Base-by-base conservation (phyloP, 2,329 filamentous ascomycete species). In the Paracorniculantispora psalliotae region DNA sequence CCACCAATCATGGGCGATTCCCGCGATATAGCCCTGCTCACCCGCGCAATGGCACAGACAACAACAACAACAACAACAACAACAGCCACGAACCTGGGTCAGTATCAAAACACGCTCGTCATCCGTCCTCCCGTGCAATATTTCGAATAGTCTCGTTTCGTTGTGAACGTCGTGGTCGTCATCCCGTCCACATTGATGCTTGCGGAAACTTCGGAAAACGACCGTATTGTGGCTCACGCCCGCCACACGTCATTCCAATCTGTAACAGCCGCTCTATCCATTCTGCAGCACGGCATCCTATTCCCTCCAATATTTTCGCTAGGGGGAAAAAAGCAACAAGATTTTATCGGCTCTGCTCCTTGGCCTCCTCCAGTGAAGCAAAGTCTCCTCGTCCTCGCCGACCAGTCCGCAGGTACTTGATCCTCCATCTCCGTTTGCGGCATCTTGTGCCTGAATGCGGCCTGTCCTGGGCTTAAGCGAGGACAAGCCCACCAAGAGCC, bases 371-470 rank as follows among this genome's bases (percentile, higher is more conserved):
- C 6, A 46, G 37, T 25, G 33, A 46, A 39, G n/a, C 26, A 55
- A 46, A 35, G 26, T 35, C 19, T 46, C 26, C 26, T 54, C 39
- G n/a, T n/a, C 41, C 19, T 35, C 12, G 13, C 52, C 26, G 13
- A n/a, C 15, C n/a, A 33, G 28, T 44, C 21, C n/a, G n/a, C n/a
- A n/a, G 39, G 12, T 21, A 30, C 33, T 19, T 9, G 25, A 15
- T 4, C 23, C 25, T 30, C 4, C 55, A 21, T 39, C 55, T 33
- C 55, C 55, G 55, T 57, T 57, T 57, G 55, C 55, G 55, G 55
- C 47, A n/a, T 41, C 35, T 44, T 26, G 55, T 49, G 55, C 47
- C 55, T 57, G 55, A 51, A 57, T 51, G 37, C 47, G 46, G 55
- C 35, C 21, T 30, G n/a, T 39, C 21, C 8, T 30, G 21, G 37